Conservation (phyloP, 2,329 filamentous ascomycete species). For the Neopestalotiopsis sp. region DNA sequence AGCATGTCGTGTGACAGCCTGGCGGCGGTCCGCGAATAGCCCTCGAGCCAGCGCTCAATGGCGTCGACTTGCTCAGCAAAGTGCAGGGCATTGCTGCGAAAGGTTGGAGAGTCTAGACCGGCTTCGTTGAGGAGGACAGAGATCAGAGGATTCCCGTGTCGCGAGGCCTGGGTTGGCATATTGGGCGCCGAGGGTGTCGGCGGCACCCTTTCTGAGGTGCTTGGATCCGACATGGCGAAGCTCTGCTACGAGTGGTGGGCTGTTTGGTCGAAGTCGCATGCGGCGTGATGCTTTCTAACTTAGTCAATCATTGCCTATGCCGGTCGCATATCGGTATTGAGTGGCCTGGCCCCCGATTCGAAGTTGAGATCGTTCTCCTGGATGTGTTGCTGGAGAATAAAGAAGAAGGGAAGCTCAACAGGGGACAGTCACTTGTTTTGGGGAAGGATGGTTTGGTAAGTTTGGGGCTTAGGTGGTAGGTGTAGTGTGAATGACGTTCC, state of each 20-base stretch:
- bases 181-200: conserved; percentile 26
- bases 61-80: conserved; percentile 91
- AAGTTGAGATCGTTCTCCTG: not conserved
- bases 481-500: conserved; percentile 13
- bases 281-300: not conserved
- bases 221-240: conserved; percentile 32
- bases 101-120: conserved; percentile 93
- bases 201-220: conserved; percentile 23
- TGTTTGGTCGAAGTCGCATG: conserved; percentile 14
- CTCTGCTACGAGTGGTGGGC: not conserved
- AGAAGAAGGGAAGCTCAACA: not conserved
- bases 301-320: conserved; percentile 2
- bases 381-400: not conserved
- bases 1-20: conserved; percentile 68
- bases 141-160: conserved; percentile 48
- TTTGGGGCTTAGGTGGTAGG: not conserved
- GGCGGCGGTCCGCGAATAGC: conserved; percentile 58
- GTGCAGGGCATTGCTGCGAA: conserved; percentile 84
- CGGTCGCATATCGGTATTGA: not conserved
- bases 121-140: conserved; percentile 94
- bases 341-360: not conserved
- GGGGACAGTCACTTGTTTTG: not conserved
- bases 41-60: conserved; percentile 89
- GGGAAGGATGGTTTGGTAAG: not conserved
- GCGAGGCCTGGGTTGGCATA: conserved; percentile 24